Evolutionary conservation across 495 filamentous ascomycete genomes (phyloP).

Genomic region (Chaetomium fimeti): DNA sequence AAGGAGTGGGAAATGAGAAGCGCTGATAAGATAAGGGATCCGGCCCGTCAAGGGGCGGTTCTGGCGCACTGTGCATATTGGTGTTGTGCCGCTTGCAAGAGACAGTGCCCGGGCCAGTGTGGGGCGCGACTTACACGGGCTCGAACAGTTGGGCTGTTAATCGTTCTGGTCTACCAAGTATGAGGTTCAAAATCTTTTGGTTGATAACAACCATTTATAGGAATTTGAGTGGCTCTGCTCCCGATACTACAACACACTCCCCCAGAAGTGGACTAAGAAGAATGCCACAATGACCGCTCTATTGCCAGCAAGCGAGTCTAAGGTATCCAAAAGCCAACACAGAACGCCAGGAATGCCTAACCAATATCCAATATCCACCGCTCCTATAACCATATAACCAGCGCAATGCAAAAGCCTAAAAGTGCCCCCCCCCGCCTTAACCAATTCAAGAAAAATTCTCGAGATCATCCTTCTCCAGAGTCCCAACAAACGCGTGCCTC

Average conservation of each 20-base stretch:
- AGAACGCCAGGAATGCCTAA: conserved; percentile 1
- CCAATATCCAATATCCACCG: not conserved
- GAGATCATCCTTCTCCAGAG: conserved; percentile 60
- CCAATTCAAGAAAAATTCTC: conserved; percentile 35
- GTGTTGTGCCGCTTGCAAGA: not conserved
- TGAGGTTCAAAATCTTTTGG: too few relatives aligned
- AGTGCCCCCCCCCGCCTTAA: not conserved
- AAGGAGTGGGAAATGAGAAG: conserved; percentile 6
- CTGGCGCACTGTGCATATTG: too few relatives aligned
- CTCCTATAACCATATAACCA: too few relatives aligned
- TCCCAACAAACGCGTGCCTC: conserved; percentile 74
- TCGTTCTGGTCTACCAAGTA: too few relatives aligned
- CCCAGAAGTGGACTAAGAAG: not conserved
- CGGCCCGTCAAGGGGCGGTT: not conserved
- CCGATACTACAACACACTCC: not conserved
- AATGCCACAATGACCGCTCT: not conserved
- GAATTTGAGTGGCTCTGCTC: too few relatives aligned
- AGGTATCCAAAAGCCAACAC: not conserved
- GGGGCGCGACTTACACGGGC: conserved; percentile 12
- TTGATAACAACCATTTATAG: too few relatives aligned
- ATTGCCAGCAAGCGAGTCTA: not conserved
- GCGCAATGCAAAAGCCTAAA: conserved; percentile 1
- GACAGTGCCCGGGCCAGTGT: not conserved
- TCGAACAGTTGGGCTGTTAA: too few relatives aligned
- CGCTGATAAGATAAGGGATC: conserved; percentile 8